These are phyloP conservation scores for Myxozyma geophila DNA, from an alignment of 805 yeast genomes.

Conservation along the genomic window DNA sequence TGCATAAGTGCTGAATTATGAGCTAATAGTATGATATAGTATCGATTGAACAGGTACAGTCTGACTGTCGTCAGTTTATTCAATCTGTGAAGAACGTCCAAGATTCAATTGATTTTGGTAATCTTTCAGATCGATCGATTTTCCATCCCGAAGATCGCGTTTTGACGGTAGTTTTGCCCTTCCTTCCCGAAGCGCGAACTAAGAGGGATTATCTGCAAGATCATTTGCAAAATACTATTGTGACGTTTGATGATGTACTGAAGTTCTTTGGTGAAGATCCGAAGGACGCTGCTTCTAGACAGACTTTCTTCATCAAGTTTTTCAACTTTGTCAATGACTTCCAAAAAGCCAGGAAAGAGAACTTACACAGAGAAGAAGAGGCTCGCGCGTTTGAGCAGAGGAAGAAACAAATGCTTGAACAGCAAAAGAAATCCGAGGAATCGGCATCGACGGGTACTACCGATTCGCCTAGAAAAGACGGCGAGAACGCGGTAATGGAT, in stretches of 20 bases:
- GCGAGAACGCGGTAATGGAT: constrained; percentile 72
- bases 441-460: constrained; percentile 30
- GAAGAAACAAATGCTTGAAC: constrained; percentile 67
- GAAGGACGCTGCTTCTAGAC: constrained; percentile 65
- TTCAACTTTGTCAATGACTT: constrained; percentile 79
- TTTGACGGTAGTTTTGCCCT: constrained; percentile 62
- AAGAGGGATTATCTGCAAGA: constrained; percentile 68
- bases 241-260: constrained; percentile 74
- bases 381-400: constrained; percentile 69
- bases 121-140: constrained; percentile 72
- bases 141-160: constrained; percentile 87
- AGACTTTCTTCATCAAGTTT: constrained; percentile 76
- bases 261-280: constrained; percentile 89
- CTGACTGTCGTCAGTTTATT: constrained; percentile 69
- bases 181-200: constrained; percentile 73
- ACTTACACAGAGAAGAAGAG: constrained; percentile 80
- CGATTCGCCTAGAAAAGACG: constrained; percentile 22
- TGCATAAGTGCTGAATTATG: no score
- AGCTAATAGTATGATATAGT: constrained; percentile 40
- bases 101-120: constrained; percentile 78
- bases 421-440: constrained; percentile 47
- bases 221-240: constrained; percentile 64
- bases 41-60: constrained; percentile 78
- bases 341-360: constrained; percentile 78
- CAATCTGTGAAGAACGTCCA: constrained; percentile 69